Percentiles rank a stretch among this genome's conserved stretches.
phyloP scores from a whole-genome alignment of 1,284 basidiomycete species.

The Vanrija humicola region DNA sequence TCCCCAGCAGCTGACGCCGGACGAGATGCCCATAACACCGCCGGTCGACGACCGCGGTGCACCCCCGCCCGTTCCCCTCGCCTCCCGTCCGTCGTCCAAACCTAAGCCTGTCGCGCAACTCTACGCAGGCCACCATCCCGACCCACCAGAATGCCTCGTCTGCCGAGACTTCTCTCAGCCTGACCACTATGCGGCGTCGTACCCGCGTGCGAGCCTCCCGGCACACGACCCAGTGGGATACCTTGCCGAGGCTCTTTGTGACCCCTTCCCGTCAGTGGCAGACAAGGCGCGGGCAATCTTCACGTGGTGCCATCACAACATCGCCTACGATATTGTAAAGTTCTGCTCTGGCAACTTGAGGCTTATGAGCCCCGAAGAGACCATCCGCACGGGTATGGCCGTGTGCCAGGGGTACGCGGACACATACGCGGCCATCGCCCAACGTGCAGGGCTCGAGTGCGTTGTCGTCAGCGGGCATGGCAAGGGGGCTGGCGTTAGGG shows the following conservation, averaged over 20 bases:
- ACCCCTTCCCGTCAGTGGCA: slow-evolving; percentile 1
- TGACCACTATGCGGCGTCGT: slow-evolving; percentile 7
- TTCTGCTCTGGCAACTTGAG: slow-evolving; percentile 4
- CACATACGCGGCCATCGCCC: slow-evolving; percentile 5
- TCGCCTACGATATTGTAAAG: slow-evolving; percentile 11
- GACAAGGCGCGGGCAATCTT: slow-evolving; percentile 19
- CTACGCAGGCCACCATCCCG: neutral
- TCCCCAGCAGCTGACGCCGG: neutral
- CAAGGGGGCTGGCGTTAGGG: slow-evolving; percentile 9
- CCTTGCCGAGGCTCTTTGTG: slow-evolving; percentile 9
- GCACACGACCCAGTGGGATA: slow-evolving; percentile 1
- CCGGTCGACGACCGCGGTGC: too few relatives aligned
- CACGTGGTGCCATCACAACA: slow-evolving; percentile 19
- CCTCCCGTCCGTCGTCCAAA: too few relatives aligned
- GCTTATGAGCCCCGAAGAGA: slow-evolving; percentile 2
- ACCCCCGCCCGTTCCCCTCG: too few relatives aligned
- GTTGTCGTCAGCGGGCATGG: slow-evolving; percentile 5
- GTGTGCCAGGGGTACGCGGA: slow-evolving; percentile 15
- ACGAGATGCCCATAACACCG: too few relatives aligned
- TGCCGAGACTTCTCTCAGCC: slow-evolving; percentile 14
- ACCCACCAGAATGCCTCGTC: neutral
- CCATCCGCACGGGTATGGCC: slow-evolving; percentile 6
- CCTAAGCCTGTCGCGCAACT: too few relatives aligned
- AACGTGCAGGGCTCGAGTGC: slow-evolving; percentile 5
- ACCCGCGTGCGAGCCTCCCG: slow-evolving; percentile 2